Percentiles rank a stretch among this genome's conserved stretches.
These are phyloP conservation scores for Choricystis sp. DNA, from an alignment of 139 green algal species.

Conservation along the genomic window DNA sequence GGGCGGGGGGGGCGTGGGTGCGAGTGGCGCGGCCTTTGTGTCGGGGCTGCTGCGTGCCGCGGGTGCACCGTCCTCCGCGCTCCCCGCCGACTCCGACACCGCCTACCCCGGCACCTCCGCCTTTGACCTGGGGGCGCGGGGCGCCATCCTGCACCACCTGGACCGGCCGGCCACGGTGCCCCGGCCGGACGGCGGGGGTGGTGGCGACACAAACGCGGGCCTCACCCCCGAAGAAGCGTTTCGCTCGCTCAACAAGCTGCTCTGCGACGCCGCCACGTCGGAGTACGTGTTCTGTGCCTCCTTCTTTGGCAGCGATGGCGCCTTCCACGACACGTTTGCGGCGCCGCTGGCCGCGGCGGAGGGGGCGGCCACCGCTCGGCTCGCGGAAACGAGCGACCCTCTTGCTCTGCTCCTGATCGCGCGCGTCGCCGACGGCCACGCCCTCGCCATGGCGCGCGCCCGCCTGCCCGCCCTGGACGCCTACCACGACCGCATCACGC, in stretches of 20 bases:
- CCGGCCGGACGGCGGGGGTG: slow-evolving; percentile 64
- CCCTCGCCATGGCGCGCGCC: slow-evolving; percentile 51
- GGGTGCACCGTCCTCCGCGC: background rate
- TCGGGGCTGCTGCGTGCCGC: slow-evolving; percentile 6
- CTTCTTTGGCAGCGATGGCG: slow-evolving; percentile 72
- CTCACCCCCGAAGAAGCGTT: slow-evolving; percentile 83
- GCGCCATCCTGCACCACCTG: slow-evolving; percentile 44
- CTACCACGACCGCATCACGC: slow-evolving; percentile 83
- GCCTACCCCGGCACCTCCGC: background rate
- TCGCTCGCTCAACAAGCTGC: slow-evolving; percentile 76
- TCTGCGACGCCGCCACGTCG: slow-evolving; percentile 80
- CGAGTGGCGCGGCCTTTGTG: slow-evolving; percentile 4
- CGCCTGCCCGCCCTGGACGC: slow-evolving; percentile 72
- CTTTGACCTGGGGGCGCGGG: slow-evolving; percentile 54
- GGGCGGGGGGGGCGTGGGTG: background rate
- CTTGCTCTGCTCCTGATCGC: slow-evolving; percentile 89
- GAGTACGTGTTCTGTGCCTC: slow-evolving; percentile 90
- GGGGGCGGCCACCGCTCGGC: slow-evolving; percentile 25
- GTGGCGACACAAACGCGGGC: slow-evolving; percentile 30
- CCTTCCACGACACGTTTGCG: slow-evolving; percentile 58
- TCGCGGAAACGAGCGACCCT: slow-evolving; percentile 55
- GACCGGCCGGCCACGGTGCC: slow-evolving; percentile 65
- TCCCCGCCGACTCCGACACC: background rate
- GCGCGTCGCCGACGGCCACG: slow-evolving; percentile 73
- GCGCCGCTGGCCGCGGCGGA: slow-evolving; percentile 61